Base-by-base conservation (phyloP, 495 filamentous ascomycete species). In the Penicillium desertorum region DNA sequence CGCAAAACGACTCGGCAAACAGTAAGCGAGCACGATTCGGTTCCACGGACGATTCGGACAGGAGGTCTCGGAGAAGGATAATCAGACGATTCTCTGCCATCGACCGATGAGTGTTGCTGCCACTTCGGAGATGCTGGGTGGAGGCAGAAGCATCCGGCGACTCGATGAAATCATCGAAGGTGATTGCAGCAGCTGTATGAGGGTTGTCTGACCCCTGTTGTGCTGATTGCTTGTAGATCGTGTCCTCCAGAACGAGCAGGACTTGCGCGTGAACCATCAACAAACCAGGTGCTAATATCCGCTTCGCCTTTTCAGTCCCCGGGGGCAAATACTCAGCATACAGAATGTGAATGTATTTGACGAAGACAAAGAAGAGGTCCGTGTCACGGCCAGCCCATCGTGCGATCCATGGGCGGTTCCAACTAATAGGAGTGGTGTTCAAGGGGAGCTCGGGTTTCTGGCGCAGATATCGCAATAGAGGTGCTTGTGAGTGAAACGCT, bases 81-180 rank as follows among this genome's bases (percentile, higher is more conserved):
- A 98, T 84, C 51, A 97, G 71, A 27, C 93, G 87, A 58, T 97
- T 96, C 68, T 98, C 94, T 2, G 87, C 87, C 92, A 98, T 97
- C 8, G 84, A 85, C 41, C 88, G 85, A 51, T 89, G 79, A 29
- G 85, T 81, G 68, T 94, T 96, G 22, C 62, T 60, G 39, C 74
- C 79, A 17, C 76, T 74, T 20, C 86, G 78, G 51, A 89, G 67
- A 5, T 88, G 85, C 54, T 96, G 70, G 20, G 88, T 73, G 16
- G 86, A 79, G 22, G 85, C 85, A 14, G 84, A 79, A 25, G 88
- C 84, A 74, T 95, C 90, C n/a, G 86, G 79, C 10, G 77, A 76
- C 54, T 77, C 77, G 9, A 92, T 78, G 12, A 90, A 79, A 68
- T 96, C 91, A 52, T 93, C 84, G 61, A 96, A 87, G 8, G 86